phyloP scores from a whole-genome alignment of 148 eudicot genomes.

The Dianthus caryophyllus region DNA sequence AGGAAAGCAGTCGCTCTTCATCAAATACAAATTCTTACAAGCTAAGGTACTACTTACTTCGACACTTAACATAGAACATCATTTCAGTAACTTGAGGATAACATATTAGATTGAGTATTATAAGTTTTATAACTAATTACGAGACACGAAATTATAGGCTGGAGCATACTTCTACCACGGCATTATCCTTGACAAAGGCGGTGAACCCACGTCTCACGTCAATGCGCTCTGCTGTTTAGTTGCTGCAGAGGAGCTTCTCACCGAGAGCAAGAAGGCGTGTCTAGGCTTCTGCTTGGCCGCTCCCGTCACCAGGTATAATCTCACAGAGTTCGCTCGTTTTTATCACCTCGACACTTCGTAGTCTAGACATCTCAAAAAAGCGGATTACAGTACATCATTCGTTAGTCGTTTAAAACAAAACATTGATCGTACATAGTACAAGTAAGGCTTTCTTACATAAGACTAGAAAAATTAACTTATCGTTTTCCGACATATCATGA shows the following conservation, averaged over 20 bases:
- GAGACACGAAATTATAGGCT: constrained; percentile 38
- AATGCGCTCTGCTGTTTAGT: constrained; percentile 64
- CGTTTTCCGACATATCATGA: constrained; percentile 6
- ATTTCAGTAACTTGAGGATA: background rate
- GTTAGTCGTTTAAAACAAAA: no score
- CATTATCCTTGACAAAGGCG: constrained; percentile 71
- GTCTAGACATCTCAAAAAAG: background rate
- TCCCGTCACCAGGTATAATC: constrained; percentile 69
- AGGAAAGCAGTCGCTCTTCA: constrained; percentile 66
- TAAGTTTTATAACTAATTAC: background rate
- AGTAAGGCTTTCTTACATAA: background rate
- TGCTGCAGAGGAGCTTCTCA: constrained; percentile 71
- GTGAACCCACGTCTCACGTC: constrained; percentile 58
- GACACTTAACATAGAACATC: background rate
- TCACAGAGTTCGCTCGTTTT: background rate
- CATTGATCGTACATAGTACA: no score
- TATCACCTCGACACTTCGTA: background rate
- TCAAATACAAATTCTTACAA: constrained; percentile 87
- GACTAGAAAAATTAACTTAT: background rate
- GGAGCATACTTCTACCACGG: constrained; percentile 95
- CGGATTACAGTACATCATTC: no score
- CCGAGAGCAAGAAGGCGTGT: constrained; percentile 78
- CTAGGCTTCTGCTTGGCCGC: constrained; percentile 70
- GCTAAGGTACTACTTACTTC: constrained; percentile 58
- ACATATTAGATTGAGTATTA: background rate